Conservation (phyloP, 192 early-diverging fungal genomes). For the Coemansia sp. region DNA sequence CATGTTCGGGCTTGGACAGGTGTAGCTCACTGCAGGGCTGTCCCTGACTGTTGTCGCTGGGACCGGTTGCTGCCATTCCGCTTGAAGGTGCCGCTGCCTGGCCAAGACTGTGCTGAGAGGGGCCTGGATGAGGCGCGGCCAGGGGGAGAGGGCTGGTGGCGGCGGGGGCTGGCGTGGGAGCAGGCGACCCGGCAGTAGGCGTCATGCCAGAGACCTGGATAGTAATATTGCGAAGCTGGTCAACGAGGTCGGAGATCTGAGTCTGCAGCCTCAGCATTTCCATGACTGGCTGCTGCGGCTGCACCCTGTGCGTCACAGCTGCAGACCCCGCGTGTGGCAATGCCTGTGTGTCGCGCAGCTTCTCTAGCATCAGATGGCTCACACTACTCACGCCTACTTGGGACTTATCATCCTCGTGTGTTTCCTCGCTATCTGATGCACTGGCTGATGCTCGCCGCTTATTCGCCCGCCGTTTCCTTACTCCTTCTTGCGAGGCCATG, state of each 20-base stretch:
- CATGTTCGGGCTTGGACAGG: constrained; percentile 15
- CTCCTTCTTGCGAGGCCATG: background rate
- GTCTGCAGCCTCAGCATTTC: constrained; percentile 53
- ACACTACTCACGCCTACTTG: constrained; percentile 19
- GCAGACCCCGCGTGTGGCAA: background rate
- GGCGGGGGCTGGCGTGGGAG: background rate
- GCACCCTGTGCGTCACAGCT: background rate
- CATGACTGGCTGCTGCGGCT: constrained; percentile 27
- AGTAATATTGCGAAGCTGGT: constrained; percentile 45
- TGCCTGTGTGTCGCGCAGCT: constrained; percentile 9
- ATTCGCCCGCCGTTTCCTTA: background rate
- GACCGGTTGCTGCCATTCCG: too few species aligned
- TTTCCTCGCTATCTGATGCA: constrained; percentile 15
- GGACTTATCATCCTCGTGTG: background rate
- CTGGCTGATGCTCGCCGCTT: constrained; percentile 31
- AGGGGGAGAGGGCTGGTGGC: background rate
- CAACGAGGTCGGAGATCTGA: constrained; percentile 47
- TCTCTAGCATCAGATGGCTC: constrained; percentile 37
- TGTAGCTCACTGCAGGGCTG: background rate
- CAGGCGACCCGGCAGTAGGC: background rate
- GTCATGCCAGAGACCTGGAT: constrained; percentile 32
- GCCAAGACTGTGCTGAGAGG: background rate
- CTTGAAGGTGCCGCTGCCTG: background rate
- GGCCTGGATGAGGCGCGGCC: background rate
- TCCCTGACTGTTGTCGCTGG: background rate